phyloP scores from a whole-genome alignment of 148 eudicot genomes.

The Polygonum aviculare region DNA sequence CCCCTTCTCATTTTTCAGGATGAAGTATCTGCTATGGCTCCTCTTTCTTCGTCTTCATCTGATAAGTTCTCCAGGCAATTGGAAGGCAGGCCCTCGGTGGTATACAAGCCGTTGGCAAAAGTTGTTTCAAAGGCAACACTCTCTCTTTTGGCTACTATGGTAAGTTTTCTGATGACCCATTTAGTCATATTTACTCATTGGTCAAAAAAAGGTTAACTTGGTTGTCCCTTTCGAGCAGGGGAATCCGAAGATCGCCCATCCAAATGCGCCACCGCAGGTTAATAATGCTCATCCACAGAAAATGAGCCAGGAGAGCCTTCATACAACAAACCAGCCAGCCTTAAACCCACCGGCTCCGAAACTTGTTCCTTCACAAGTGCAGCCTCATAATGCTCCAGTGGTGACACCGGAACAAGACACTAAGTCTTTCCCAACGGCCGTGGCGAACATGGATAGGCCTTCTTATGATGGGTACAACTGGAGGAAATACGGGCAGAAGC shows the following conservation, averaged over 20 bases:
- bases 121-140: constrained; percentile 51
- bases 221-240: constrained; percentile 26
- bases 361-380: background rate
- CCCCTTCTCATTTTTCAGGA: background rate
- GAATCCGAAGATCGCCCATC: constrained; percentile 23
- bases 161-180: constrained; percentile 23
- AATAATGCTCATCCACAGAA: background rate
- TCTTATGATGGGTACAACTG: constrained; percentile 83
- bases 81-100: constrained; percentile 17
- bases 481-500: constrained; percentile 97
- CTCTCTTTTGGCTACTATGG: constrained; percentile 63
- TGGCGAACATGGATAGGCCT: constrained; percentile 29
- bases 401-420: background rate
- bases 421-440: background rate
- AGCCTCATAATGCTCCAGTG: background rate
- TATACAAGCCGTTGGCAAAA: constrained; percentile 81
- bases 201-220: no score
- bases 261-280: constrained; percentile 24
- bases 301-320: constrained; percentile 16
- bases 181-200: background rate
- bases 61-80: background rate
- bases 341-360: background rate
- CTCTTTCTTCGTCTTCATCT: background rate
- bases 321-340: background rate
- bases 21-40: background rate